Base-by-base conservation (phyloP, 1,284 basidiomycete species). In the Xanthoconium separans region DNA sequence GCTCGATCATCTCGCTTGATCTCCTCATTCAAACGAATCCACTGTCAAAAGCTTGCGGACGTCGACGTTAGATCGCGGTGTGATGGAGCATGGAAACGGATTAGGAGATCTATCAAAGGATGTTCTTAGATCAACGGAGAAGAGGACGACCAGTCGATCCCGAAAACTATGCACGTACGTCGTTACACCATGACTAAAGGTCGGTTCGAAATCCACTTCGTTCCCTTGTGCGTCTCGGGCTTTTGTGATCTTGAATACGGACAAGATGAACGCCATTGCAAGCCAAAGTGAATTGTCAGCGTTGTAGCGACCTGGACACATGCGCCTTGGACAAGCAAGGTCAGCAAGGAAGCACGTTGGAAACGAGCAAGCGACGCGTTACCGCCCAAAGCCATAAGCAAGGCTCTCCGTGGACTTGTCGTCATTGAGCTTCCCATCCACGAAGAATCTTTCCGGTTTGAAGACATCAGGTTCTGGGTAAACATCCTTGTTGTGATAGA, bases 331-430 rank as follows among this genome's bases (percentile, higher is more conserved):
- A 36, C 15, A 2, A 18, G n/a, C 47, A 39, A 27, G 3, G 22
- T 58, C 11, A 7, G 44, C 2, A n/a, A 44, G 6, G 4, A 2
- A 12, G 18, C 39, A n/a, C 7, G 15, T 39, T 12, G n/a, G 5
- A 30, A 20, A 3, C 27, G 24, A 27, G 7, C 27, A 47, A 3
- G 18, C 33, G 22, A 22, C 41, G 53, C 22, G 5, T 40, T 51
- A 70, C 50, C 73, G 66, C 15, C 79, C 79, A 58, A 78, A 80
- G 3, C 80, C 78, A 59, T 75, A 80, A 2, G 64, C 65, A 47
- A 72, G 10, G 15, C 51, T 64, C 11, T 58, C 72, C 3, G 52
- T 55, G n/a, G 64, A 59, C 34, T 74, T 73, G 58, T 75, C 73
- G 39, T 69, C 66, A 18, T 72, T 64, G 11, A 56, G 36, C 31